Percentiles rank a stretch among this genome's conserved stretches.
Conservation (phyloP, 345 rosid species). For the Rhodamnia argentea region DNA sequence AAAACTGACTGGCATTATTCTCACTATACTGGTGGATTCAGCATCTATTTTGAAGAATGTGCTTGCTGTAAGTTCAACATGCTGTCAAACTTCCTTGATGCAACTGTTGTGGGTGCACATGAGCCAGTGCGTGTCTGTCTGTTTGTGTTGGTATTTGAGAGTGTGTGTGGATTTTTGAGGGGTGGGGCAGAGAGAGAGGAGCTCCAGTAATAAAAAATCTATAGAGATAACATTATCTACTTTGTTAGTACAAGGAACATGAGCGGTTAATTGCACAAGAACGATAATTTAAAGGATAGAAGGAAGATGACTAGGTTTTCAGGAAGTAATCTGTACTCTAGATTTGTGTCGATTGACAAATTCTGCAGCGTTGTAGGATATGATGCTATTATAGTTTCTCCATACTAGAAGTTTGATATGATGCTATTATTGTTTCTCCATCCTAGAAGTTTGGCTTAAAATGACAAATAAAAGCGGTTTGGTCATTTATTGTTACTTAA, state of each 20-base stretch:
- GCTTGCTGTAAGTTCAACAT: constrained; percentile 23
- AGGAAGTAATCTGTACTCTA: background rate
- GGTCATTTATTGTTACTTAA: background rate
- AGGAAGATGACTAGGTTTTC: background rate
- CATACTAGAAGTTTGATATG: background rate
- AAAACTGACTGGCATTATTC: constrained; percentile 19
- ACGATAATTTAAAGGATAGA: background rate
- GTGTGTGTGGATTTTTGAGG: background rate
- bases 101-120: background rate
- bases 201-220: background rate
- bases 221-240: background rate
- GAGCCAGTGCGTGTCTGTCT: background rate
- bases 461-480: background rate
- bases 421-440: background rate
- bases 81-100: background rate
- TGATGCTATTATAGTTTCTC: background rate
- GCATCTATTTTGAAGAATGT: constrained; percentile 40
- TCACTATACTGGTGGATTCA: constrained; percentile 18
- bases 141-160: background rate
- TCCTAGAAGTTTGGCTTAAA: background rate
- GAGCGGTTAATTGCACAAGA: background rate
- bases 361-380: background rate
- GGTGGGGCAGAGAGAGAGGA: background rate
- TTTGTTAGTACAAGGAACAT: background rate
- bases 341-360: background rate